Base-by-base conservation (phyloP, 2,329 filamentous ascomycete species). In the Drechmeria coniospora region DNA sequence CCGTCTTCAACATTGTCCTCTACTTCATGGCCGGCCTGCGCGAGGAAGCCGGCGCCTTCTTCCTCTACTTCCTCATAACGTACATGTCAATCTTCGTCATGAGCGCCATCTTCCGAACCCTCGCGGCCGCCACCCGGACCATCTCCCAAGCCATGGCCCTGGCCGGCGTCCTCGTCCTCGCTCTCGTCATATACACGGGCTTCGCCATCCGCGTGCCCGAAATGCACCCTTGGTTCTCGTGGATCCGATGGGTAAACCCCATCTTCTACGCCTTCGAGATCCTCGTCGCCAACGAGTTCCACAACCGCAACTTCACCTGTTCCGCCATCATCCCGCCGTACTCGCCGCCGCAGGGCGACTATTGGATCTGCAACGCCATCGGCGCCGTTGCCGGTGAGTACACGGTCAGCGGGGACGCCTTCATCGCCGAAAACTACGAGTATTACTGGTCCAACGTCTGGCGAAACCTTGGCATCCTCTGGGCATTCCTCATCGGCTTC, bases 201-300 rank as follows among this genome's bases (percentile, higher is more conserved):
- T 74, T 76, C 42, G 51, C 58, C 16, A 59, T 68, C 19, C 42
- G 53, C 1, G 45, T 54, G 2, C 53, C 56, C 0, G 39, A 77
- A 42, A 83, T 78, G 76, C 63, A 73, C 14, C 67, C 65, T 0
- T 87, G 79, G 29, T 74, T 78, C 26, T 57, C 68, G 16, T 86
- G 80, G 80, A 76, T 86, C 28, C 68, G 74, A 16, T 83, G 74
- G 53, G 60, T 84, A 27, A 76, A 84, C 33, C 77, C 78, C 1
- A 67, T 84, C 20, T 73, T 62, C 24, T 84, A 84, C 42, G 74
- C 65, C 2, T 87, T 84, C 38, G 79, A 84, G 45, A 65, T 69
- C 2, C 54, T 83, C 12, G 66, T 81, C 50, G 60, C 73, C 33
- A 86, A 84, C 48, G 81, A 90, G 44, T 77, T 80, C 38, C 64